A percentile compares a stretch with the other conserved stretches of the same genome.
Evolutionary conservation across 2,329 filamentous ascomycete genomes (phyloP).

Genomic region (Hypoxylon sp.): DNA sequence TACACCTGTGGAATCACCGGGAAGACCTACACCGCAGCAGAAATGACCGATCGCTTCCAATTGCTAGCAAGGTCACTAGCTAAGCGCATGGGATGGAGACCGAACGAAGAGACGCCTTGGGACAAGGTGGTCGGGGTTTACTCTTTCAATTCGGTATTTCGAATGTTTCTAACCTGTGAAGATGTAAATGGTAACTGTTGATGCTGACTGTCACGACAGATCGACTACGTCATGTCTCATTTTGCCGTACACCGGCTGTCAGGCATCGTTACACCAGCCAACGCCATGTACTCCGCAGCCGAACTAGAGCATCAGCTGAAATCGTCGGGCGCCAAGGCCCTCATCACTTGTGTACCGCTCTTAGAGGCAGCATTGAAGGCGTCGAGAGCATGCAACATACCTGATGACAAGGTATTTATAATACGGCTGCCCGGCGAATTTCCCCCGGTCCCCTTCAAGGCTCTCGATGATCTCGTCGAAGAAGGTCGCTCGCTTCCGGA

Average conservation of each 20-base stretch:
- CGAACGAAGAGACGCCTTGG: slow-evolving; percentile 77
- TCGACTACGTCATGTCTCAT: slow-evolving; percentile 74
- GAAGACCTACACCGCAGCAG: slow-evolving; percentile 68
- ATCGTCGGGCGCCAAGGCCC: slow-evolving; percentile 70
- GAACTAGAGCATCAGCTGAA: slow-evolving; percentile 77
- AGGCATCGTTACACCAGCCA: slow-evolving; percentile 76
- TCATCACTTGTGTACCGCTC: slow-evolving; percentile 77
- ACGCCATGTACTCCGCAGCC: slow-evolving; percentile 73
- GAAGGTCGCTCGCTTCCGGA: slow-evolving; percentile 64
- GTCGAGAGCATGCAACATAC: slow-evolving; percentile 69
- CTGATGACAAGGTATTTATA: slow-evolving; percentile 72
- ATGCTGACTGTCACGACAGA: slow-evolving; percentile 46
- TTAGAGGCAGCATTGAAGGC: slow-evolving; percentile 72
- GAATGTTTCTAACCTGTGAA: neutral
- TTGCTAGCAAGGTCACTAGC: slow-evolving; percentile 71
- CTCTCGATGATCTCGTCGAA: slow-evolving; percentile 70
- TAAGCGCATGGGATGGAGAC: slow-evolving; percentile 76
- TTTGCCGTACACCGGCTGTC: slow-evolving; percentile 77
- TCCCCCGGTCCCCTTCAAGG: slow-evolving; percentile 66
- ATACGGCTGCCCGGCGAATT: slow-evolving; percentile 60
- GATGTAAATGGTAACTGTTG: neutral
- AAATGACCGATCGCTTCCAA: slow-evolving; percentile 75
- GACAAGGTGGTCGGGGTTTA: slow-evolving; percentile 81
- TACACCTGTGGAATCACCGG: slow-evolving; percentile 80
- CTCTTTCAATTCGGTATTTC: slow-evolving; percentile 71